These are phyloP conservation scores for Ophiognomonia clavigignenti-juglandacearum DNA, from an alignment of 2,329 filamentous ascomycete species.

Conservation along the genomic window DNA sequence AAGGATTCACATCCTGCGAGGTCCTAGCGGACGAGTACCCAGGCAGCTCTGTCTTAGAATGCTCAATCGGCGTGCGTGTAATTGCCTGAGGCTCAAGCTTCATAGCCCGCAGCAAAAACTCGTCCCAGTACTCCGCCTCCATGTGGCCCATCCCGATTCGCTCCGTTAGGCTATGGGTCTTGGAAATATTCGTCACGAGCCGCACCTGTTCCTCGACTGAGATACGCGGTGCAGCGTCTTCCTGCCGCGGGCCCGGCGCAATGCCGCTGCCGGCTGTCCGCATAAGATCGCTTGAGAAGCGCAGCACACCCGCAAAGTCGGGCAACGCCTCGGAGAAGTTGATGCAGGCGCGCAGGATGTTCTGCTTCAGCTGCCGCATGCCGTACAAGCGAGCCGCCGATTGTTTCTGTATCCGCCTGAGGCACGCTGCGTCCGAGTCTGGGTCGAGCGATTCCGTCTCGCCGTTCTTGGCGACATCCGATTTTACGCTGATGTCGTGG, in stretches of 20 bases:
- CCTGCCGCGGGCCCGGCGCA: slow-evolving; percentile 64
- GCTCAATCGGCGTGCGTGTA: slow-evolving; percentile 60
- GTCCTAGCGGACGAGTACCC: slow-evolving; percentile 44
- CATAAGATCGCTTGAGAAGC: slow-evolving; percentile 79
- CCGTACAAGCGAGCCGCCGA: slow-evolving; percentile 64
- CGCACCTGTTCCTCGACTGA: slow-evolving; percentile 78
- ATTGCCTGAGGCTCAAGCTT: slow-evolving; percentile 60
- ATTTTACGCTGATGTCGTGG: slow-evolving; percentile 33
- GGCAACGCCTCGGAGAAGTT: slow-evolving; percentile 91
- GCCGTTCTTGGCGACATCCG: slow-evolving; percentile 19
- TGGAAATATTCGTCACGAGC: slow-evolving; percentile 78
- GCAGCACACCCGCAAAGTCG: slow-evolving; percentile 84
- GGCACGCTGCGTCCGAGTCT: slow-evolving; percentile 48
- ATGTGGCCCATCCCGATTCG: slow-evolving; percentile 67
- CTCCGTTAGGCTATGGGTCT: slow-evolving; percentile 73
- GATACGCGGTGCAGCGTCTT: slow-evolving; percentile 66
- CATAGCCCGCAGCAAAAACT: slow-evolving; percentile 80
- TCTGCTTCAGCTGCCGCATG: slow-evolving; percentile 73
- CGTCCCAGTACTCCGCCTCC: slow-evolving; percentile 91
- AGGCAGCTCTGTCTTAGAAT: slow-evolving; percentile 51
- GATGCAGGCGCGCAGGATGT: slow-evolving; percentile 83
- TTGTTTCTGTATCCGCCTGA: slow-evolving; percentile 56
- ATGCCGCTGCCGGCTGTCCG: slow-evolving; percentile 76
- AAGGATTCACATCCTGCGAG: slow-evolving; percentile 69
- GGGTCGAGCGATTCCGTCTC: slow-evolving; percentile 19